Base-by-base conservation (phyloP, 495 filamentous ascomycete species). In the Opeltia flavorubescens region DNA sequence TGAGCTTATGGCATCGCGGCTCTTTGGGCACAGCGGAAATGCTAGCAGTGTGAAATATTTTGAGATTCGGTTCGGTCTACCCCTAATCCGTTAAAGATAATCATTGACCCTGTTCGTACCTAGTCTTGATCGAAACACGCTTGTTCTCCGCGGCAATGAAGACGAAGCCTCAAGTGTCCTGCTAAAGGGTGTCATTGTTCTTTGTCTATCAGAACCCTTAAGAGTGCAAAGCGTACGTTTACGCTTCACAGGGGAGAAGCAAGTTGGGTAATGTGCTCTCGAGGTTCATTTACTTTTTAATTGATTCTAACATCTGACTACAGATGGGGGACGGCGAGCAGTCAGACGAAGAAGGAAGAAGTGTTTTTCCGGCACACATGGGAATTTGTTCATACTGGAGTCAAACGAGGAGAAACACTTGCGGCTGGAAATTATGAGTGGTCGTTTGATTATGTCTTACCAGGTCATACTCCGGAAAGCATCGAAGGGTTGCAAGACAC, bases 361-460 rank as follows among this genome's bases (percentile, higher is more conserved):
- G 65, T 71, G 25, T 75, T 80, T 49, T 72, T 71, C 50, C 65
- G 74, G 29, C 69, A 76, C 49, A 68, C 66, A 5, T 78, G 72
- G 72, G 59, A 53, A 50, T 77, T 80, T 55, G 60, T 57, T 38
- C 70, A 68, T 34, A 60, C 63, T 13, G 63, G 59, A 49, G 76
- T 66, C 52, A 65, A 63, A 46, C 73, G 65, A 49, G 69, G 80
- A 26, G 76, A 80, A 53, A 74, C 74, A 7, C 63, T 95, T 26
- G 68, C 71, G 5, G 71, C 82, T 3, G 86, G 84, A 41, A 87
- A 89, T 57, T 89, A 95, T 60, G 89, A 94, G 60, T 95, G 83
- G 66, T 82, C 83, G 1, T 95, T 95, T 62, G 78, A 91, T 53
- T 65, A 87, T 49, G 66, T 81, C 42, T 66, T 96, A 12, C 75